Conservation (phyloP, 2,329 filamentous ascomycete genomes). For the Rutstroemia sp. region DNA sequence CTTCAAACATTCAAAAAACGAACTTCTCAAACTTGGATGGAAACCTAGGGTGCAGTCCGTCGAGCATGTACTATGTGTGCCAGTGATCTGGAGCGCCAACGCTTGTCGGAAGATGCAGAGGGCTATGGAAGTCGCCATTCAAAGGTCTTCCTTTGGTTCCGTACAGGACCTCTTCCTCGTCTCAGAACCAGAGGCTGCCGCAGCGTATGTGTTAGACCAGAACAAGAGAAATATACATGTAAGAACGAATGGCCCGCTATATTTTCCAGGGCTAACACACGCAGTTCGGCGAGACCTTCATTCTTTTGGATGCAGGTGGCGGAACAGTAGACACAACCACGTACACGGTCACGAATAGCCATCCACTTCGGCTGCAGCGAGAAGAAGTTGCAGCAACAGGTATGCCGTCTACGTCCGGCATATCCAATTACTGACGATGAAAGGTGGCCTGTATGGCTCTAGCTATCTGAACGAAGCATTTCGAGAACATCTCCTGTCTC, state of each 20-base stretch:
- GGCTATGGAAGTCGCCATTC: slow-evolving; percentile 11
- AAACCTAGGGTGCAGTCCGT: background rate
- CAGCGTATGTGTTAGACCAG: slow-evolving; percentile 2
- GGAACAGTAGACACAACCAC: slow-evolving; percentile 25
- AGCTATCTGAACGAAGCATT: slow-evolving; percentile 17
- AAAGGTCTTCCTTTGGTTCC: slow-evolving; percentile 6
- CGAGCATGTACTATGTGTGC: slow-evolving; percentile 15
- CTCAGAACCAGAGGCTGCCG: slow-evolving; percentile 13
- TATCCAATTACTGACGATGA: background rate
- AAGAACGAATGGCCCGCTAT: background rate
- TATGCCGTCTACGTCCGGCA: background rate
- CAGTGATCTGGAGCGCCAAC: slow-evolving; percentile 12
- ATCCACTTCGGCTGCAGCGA: slow-evolving; percentile 17
- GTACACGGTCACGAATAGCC: slow-evolving; percentile 18
- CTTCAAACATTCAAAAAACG: slow-evolving; percentile 12
- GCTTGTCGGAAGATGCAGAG: slow-evolving; percentile 16
- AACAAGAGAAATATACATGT: slow-evolving; percentile 8
- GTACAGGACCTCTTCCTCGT: slow-evolving; percentile 25
- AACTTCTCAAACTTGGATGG: slow-evolving; percentile 2
- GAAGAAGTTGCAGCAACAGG: slow-evolving; percentile 18
- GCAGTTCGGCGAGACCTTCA: slow-evolving; percentile 18
- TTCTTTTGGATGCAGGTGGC: slow-evolving; percentile 23
- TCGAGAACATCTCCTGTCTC: slow-evolving; percentile 2
- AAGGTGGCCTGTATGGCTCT: slow-evolving; percentile 11
- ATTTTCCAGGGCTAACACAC: background rate